A percentile compares a stretch with the other conserved stretches of the same genome.
These are phyloP conservation scores for Periconia digitata DNA, from an alignment of 2,329 filamentous ascomycete genomes.

Conservation along the genomic window DNA sequence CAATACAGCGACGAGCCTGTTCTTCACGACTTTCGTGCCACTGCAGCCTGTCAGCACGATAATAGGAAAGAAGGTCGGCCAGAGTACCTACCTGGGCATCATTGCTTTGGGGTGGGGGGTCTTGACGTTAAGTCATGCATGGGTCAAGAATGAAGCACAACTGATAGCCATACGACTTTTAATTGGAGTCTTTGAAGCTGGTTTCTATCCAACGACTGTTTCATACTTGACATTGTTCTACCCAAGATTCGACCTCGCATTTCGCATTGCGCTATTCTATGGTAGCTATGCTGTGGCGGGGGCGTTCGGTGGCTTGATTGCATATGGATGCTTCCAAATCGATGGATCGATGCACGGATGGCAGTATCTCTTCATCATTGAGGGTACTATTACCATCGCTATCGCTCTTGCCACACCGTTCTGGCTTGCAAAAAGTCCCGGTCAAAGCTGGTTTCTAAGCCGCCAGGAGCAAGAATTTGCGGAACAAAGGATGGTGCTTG, in stretches of 20 bases:
- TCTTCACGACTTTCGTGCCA: conserved; percentile 27
- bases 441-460: conserved; percentile 43
- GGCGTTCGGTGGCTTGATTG: conserved; percentile 46
- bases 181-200: conserved; percentile 53
- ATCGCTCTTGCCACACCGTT: conserved; percentile 28
- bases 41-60: conserved; percentile 24
- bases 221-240: conserved; percentile 58
- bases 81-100: conserved; percentile 11
- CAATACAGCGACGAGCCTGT: conserved; percentile 27
- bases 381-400: conserved; percentile 40
- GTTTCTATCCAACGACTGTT: conserved; percentile 57
- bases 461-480: conserved; percentile 21
- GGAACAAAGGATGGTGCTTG: conserved; percentile 16
- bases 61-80: conserved; percentile 21
- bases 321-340: conserved; percentile 52
- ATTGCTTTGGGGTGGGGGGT: conserved; percentile 23
- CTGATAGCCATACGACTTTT: conserved; percentile 24
- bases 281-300: conserved; percentile 46
- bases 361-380: conserved; percentile 51
- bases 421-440: conserved; percentile 28
- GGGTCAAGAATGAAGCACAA: conserved; percentile 17
- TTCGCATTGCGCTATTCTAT: conserved; percentile 50
- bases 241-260: conserved; percentile 43
- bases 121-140: conserved; percentile 25
- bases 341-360: conserved; percentile 49